Evolutionary conservation across 108 stramenopile genomes (phyloP).

Genomic region (Nannochloropsis oceanica): DNA sequence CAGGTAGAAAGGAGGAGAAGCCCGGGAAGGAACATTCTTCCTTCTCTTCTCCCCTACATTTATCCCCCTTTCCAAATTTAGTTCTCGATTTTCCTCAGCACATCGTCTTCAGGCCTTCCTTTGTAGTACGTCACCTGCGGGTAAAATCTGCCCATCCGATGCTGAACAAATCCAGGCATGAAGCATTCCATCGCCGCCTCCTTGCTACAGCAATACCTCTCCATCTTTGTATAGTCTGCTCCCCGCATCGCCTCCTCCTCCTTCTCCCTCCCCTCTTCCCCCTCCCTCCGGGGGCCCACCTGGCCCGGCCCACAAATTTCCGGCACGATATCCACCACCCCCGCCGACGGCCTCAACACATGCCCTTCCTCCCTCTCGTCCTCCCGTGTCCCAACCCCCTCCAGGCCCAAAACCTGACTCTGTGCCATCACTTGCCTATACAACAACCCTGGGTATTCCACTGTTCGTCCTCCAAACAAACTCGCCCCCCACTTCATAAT

Average conservation of each 20-base stretch:
- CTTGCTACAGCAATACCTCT: background rate
- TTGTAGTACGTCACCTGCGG: background rate
- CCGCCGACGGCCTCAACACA: background rate
- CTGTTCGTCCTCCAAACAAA: background rate
- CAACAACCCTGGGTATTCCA: background rate
- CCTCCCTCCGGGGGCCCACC: background rate
- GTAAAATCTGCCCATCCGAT: background rate
- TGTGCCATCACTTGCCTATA: background rate
- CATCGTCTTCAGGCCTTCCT: background rate
- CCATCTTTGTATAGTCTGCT: background rate
- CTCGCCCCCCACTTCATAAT: background rate
- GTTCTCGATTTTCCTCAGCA: background rate
- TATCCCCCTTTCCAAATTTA: background rate
- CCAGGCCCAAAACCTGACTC: background rate
- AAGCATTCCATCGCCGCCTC: background rate
- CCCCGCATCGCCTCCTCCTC: background rate
- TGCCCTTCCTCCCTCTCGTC: no score
- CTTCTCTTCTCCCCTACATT: background rate
- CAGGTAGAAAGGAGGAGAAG: background rate
- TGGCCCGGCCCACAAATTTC: background rate
- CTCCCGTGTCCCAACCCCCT: background rate
- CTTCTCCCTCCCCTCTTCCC: background rate
- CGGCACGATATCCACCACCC: background rate
- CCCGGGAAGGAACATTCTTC: background rate
- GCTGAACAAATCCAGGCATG: background rate